Evolutionary conservation across 345 rosid species (phyloP), one percentile per base, ranked within the genome.

Genomic region (Anacardium occidentale): DNA sequence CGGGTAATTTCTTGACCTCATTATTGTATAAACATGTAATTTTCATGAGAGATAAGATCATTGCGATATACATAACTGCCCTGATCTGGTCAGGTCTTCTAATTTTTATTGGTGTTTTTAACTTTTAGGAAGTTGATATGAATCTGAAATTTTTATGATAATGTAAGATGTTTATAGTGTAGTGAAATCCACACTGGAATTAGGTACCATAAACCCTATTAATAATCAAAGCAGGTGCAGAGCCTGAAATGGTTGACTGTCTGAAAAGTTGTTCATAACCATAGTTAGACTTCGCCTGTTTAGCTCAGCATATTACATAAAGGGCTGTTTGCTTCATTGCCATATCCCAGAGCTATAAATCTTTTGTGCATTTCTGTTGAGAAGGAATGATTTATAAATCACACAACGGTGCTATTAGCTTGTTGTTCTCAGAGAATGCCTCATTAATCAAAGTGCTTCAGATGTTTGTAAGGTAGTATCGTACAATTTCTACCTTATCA

Each of bases 1-100:
- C 75, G 97, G 96, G 98, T 91, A 87, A 77, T 10, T 72, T 72
- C 66, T 40, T 4, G 6, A 13, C n/a, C 53, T 3, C 53, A 50
- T 50, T 12, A 4, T 13, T 5, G 5, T n/a, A 50, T 4, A 5
- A 13, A n/a, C 17, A 13, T 15, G 53, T 18, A 50, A 13, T 12
- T 13, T n/a, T 15, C 53, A 50, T 15, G 53, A 50, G 6, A 50
- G 53, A 13, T 13, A 6, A 50, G 53, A 50, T 50, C 18, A 50
- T 12, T 15, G 53, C 0, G 53, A 0, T 50, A 15, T 50, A 15
- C 18, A 13, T 6, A 50, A 14, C n/a, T 14, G 1, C 18, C 18
- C 53, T 50, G 53, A 50, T 50, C 18, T 3, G 53, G 53, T 7
- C 42, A 37, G 7, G 0, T 37, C 42, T 37, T 29, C 32, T 29